phyloP scores from a whole-genome alignment of 805 yeast species.

The Candida krabiensis region DNA sequence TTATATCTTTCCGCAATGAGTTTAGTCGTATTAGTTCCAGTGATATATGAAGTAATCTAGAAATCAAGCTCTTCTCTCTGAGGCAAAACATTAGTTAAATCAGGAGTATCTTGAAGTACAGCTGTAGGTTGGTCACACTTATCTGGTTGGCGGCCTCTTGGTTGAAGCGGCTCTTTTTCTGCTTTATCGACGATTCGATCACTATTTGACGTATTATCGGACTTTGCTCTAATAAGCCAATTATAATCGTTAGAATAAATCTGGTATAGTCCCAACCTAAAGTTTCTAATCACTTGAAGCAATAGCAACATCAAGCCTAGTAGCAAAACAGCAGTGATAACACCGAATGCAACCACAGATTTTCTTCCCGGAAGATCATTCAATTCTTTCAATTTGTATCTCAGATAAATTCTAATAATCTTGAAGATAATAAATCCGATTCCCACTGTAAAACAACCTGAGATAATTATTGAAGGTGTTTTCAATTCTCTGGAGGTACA shows the following conservation, averaged over 20 bases:
- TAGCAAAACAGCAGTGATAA: slow-evolving; percentile 36
- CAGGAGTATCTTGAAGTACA: no score
- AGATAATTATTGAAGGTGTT: slow-evolving; percentile 23
- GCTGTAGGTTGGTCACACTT: no score
- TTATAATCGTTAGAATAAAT: slow-evolving; percentile 16
- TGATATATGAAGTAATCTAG: no score
- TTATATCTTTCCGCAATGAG: background rate
- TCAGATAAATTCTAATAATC: slow-evolving; percentile 35
- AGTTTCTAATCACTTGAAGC: slow-evolving; percentile 12
- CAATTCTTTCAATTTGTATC: slow-evolving; percentile 29
- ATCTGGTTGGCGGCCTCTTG: no score
- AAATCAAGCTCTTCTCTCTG: slow-evolving; percentile 10
- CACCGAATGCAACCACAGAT: slow-evolving; percentile 42
- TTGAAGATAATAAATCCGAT: slow-evolving; percentile 42
- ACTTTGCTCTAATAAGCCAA: slow-evolving; percentile 9
- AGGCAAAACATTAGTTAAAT: no score
- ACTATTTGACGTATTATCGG: background rate
- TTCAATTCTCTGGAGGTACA: slow-evolving; percentile 35
- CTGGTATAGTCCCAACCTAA: slow-evolving; percentile 12
- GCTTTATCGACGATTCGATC: background rate
- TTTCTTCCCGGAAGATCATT: slow-evolving; percentile 41
- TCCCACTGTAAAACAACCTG: slow-evolving; percentile 33
- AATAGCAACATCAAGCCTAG: slow-evolving; percentile 24
- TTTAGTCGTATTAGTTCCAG: no score
- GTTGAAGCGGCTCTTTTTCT: background rate